Conservation (phyloP, 2,329 filamentous ascomycete genomes). For the Botryotinia narcissicola region DNA sequence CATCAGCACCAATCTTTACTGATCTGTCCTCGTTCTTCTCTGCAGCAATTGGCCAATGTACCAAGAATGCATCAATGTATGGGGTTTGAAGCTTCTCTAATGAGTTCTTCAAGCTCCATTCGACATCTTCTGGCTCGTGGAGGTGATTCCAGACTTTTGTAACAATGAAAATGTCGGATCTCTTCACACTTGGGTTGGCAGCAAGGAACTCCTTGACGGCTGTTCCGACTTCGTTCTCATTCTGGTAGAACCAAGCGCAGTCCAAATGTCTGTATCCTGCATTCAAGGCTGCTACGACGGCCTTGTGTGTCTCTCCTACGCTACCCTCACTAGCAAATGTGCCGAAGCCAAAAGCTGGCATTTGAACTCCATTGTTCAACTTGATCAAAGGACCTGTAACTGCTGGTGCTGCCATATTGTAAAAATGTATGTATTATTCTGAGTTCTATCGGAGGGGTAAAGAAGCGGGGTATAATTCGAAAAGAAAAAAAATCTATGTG, state of each 20-base stretch:
- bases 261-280: slow-evolving; percentile 67
- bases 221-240: slow-evolving; percentile 81
- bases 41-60: slow-evolving; percentile 80
- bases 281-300: slow-evolving; percentile 59
- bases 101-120: slow-evolving; percentile 68
- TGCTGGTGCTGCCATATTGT: slow-evolving; percentile 33
- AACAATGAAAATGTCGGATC: slow-evolving; percentile 33
- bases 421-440: slow-evolving; percentile 5
- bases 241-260: slow-evolving; percentile 72
- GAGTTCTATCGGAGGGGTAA: background rate
- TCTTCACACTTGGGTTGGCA: slow-evolving; percentile 56
- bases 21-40: slow-evolving; percentile 72
- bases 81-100: slow-evolving; percentile 70
- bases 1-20: slow-evolving; percentile 48
- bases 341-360: slow-evolving; percentile 47
- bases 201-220: slow-evolving; percentile 71
- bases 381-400: slow-evolving; percentile 25
- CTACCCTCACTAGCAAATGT: slow-evolving; percentile 36
- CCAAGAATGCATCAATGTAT: slow-evolving; percentile 76
- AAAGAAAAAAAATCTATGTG: slow-evolving; percentile 9
- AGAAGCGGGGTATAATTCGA: slow-evolving; percentile 11
- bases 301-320: slow-evolving; percentile 44
- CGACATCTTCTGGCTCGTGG: slow-evolving; percentile 53
- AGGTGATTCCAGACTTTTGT: slow-evolving; percentile 56
- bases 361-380: slow-evolving; percentile 40